These are phyloP conservation scores for Leccinum ochraceum DNA, from an alignment of 768 basidiomycete genomes.

Conservation along the genomic window DNA sequence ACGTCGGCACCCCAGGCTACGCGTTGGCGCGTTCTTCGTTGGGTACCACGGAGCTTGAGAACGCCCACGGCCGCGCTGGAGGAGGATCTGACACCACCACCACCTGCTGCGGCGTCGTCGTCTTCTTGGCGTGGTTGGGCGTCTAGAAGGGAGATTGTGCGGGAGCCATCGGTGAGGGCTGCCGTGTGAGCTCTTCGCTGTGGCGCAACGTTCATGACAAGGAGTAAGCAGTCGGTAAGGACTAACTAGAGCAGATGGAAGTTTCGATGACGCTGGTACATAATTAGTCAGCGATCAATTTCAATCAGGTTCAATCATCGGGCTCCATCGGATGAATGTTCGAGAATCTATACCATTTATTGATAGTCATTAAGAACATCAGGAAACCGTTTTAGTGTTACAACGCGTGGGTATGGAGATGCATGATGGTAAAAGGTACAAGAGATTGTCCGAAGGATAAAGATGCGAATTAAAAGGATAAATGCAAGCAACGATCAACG, in stretches of 20 bases:
- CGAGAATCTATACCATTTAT: slow-evolving; percentile 16
- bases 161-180: slow-evolving; percentile 51
- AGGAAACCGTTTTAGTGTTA: slow-evolving; percentile 23
- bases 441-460: slow-evolving; percentile 23
- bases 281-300: slow-evolving; percentile 21
- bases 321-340: slow-evolving; percentile 2
- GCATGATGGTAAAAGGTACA: slow-evolving; percentile 27
- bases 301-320: neutral
- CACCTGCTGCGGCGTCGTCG: slow-evolving; percentile 14
- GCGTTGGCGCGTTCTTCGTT: slow-evolving; percentile 45
- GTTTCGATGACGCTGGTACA: too few species aligned
- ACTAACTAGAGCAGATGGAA: neutral
- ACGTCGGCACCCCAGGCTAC: slow-evolving; percentile 87
- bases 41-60: slow-evolving; percentile 59
- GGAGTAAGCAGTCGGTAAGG: too few species aligned
- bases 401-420: slow-evolving; percentile 26
- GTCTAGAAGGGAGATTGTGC: slow-evolving; percentile 50
- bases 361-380: slow-evolving; percentile 20
- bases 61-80: slow-evolving; percentile 41
- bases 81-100: slow-evolving; percentile 17
- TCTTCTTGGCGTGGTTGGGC: slow-evolving; percentile 34
- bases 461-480: slow-evolving; percentile 24
- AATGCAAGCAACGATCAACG: slow-evolving; percentile 34
- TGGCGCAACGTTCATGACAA: slow-evolving; percentile 24
- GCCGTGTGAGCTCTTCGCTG: slow-evolving; percentile 39